Evolutionary conservation across 805 yeast species (phyloP).

Genomic region (Limtongia smithiae): DNA sequence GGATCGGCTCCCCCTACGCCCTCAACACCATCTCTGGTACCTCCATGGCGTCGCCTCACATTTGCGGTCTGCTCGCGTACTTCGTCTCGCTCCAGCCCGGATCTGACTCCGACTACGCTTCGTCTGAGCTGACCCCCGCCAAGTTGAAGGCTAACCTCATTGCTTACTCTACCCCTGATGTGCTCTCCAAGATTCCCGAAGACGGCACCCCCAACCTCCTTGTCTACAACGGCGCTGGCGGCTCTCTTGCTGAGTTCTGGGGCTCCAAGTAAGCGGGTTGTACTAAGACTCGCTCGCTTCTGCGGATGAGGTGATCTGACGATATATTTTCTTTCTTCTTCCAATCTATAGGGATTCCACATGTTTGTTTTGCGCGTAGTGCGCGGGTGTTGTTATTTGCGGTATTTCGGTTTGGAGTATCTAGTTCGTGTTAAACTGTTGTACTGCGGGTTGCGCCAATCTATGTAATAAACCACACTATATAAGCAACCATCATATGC

Average conservation of each 20-base stretch:
- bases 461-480: too few relatives aligned
- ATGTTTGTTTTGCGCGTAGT: not conserved
- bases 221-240: constrained; percentile 58
- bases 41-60: constrained; percentile 62
- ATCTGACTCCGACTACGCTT: constrained; percentile 47
- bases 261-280: not conserved
- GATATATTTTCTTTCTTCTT: not conserved
- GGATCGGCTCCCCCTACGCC: constrained; percentile 50
- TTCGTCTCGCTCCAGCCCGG: constrained; percentile 55
- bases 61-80: constrained; percentile 55
- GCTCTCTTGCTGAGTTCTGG: constrained; percentile 53
- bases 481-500: too few relatives aligned
- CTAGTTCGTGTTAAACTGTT: not conserved
- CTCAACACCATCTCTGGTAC: constrained; percentile 57
- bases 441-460: too few relatives aligned
- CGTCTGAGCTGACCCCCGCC: constrained; percentile 42
- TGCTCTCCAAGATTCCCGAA: constrained; percentile 46
- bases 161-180: constrained; percentile 49
- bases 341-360: not conserved
- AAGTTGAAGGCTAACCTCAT: constrained; percentile 45
- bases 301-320: too few relatives aligned
- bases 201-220: constrained; percentile 54
- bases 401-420: not conserved
- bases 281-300: too few relatives aligned
- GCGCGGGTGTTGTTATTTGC: not conserved